Conservation (phyloP, 768 basidiomycete genomes). For the Inosperma sp. region DNA sequence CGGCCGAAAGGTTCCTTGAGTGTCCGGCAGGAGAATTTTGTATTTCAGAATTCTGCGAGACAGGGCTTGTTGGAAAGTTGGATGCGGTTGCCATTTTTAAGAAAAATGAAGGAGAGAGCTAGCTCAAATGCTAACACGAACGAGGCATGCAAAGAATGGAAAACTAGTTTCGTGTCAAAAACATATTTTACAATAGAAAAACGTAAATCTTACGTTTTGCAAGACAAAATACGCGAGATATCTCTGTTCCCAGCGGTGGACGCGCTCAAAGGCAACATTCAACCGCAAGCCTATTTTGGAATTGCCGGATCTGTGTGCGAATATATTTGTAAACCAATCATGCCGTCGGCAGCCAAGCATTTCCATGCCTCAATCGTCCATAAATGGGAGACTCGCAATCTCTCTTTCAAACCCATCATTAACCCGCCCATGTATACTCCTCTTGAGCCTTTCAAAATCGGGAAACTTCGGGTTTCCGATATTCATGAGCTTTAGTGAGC, state of each 20-base stretch:
- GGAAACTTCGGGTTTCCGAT: conserved; percentile 65
- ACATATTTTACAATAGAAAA: too few species aligned
- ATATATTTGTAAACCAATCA: not conserved
- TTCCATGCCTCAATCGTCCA: not conserved
- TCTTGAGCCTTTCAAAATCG: conserved; percentile 60
- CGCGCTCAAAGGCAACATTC: too few species aligned
- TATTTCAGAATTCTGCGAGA: conserved; percentile 32
- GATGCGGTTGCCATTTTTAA: conserved; percentile 48
- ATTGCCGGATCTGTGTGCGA: not conserved
- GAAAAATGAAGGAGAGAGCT: conserved; percentile 9
- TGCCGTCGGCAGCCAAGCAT: not conserved
- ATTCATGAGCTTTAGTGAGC: conserved; percentile 71
- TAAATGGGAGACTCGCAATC: too few species aligned
- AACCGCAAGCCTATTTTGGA: not conserved
- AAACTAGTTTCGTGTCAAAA: too few species aligned
- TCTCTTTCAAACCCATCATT: not conserved
- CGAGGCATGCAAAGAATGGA: too few species aligned
- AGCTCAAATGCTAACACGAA: not conserved
- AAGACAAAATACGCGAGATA: too few species aligned
- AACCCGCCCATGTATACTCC: conserved; percentile 52
- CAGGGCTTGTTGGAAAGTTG: conserved; percentile 46
- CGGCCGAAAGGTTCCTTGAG: conserved; percentile 37
- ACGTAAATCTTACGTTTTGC: too few species aligned
- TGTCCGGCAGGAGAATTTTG: conserved; percentile 35
- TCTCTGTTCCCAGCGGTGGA: too few species aligned